These are phyloP conservation scores for Linnemannia hyalina DNA, from an alignment of 192 early-diverging fungal species.

Conservation along the genomic window DNA sequence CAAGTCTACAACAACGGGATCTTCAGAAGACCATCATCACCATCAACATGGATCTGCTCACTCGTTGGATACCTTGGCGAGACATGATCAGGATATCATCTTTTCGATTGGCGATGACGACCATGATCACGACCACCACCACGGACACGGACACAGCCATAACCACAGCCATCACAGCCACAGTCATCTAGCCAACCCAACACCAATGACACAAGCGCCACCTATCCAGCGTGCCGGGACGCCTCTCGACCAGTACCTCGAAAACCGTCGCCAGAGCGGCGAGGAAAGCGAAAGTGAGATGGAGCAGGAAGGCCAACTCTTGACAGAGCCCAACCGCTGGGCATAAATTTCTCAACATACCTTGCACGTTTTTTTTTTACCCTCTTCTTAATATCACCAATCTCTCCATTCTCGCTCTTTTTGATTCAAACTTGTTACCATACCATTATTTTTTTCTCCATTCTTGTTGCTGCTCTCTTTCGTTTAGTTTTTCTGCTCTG, in stretches of 20 bases:
- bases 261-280: slow-evolving; percentile 13
- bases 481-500: background rate
- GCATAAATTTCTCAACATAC: background rate
- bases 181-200: background rate
- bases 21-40: background rate
- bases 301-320: slow-evolving; percentile 33
- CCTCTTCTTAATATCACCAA: background rate
- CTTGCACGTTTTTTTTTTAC: background rate
- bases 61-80: slow-evolving; percentile 19
- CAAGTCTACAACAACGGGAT: background rate
- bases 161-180: slow-evolving; percentile 4
- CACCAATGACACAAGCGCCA: background rate
- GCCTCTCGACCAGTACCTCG: slow-evolving; percentile 31
- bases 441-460: background rate
- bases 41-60: background rate
- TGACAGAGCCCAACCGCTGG: slow-evolving; percentile 23
- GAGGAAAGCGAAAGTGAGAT: slow-evolving; percentile 39
- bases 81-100: slow-evolving; percentile 47
- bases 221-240: slow-evolving; percentile 31
- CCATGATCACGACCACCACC: background rate
- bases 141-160: background rate
- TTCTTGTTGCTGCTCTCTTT: background rate
- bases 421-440: background rate
- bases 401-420: background rate
- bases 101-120: slow-evolving; percentile 53